Evolutionary conservation across 345 rosid species (phyloP), one percentile per base, ranked within the genome.

Genomic region (Eutrema yunnanense): DNA sequence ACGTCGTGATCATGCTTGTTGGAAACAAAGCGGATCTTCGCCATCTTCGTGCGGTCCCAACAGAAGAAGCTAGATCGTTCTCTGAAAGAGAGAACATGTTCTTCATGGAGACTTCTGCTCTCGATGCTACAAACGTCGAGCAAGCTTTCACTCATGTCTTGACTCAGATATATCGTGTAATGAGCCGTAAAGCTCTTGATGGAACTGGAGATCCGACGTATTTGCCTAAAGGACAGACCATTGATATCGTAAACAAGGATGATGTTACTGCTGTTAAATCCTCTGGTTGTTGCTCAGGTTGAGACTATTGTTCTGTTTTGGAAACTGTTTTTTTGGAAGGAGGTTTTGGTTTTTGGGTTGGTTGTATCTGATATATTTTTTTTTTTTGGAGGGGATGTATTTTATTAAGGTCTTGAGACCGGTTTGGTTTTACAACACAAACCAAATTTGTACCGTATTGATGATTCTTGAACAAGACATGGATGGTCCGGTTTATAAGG

Each of bases 91-190:
- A 78, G 50, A 82, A 78, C 9, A 78, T 81, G 67, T 84, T 69
- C 55, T 84, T 84, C 59, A 84, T 84, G 84, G 87, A 84, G 26
- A 84, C 87, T 16, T 84, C 85, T 69, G 87, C 87, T 51, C 76
- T 84, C 9, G 87, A 84, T 68, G 73, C 87, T 19, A 59, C 81
- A 72, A 84, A 84, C 49, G 87, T 84, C 4, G 87, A 84, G n/a
- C 65, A 80, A 73, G 82, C 85, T 44, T 84, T 84, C 58, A 82
- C 87, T 13, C 82, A 82, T 75, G 85, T 84, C 53, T 82, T 84
- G 69, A 75, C 84, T 67, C 84, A 84, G 46, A 84, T 84, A 26
- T 75, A 82, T 71, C 87, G 71, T 9, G 81, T 80, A 19, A 77
- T 78, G 46, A 80, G 83, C 62, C 80, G 84, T 53, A 84, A 80